Percentiles rank a stretch among this genome's conserved stretches.
These are phyloP conservation scores for Lomentospora prolificans DNA, from an alignment of 2,329 filamentous ascomycete genomes.

Conservation along the genomic window DNA sequence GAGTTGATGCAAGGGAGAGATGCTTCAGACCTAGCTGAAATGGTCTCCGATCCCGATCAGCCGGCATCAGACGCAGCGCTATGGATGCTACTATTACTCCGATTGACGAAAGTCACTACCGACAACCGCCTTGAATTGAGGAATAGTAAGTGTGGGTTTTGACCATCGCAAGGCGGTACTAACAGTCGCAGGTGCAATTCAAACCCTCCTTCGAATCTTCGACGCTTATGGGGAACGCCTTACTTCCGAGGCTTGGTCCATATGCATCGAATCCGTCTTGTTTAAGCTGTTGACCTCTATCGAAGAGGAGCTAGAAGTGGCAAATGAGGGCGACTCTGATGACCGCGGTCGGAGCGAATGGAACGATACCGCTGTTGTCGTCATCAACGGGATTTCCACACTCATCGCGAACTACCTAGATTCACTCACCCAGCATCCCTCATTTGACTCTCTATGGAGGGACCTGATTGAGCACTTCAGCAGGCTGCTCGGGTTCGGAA, in stretches of 20 bases:
- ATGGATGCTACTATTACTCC: slow-evolving; percentile 67
- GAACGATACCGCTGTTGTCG: slow-evolving; percentile 65
- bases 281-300: slow-evolving; percentile 68
- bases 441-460: slow-evolving; percentile 67
- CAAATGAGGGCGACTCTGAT: slow-evolving; percentile 25
- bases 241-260: slow-evolving; percentile 67
- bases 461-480: slow-evolving; percentile 62
- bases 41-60: slow-evolving; percentile 49
- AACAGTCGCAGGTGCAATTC: slow-evolving; percentile 55
- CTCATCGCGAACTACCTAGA: slow-evolving; percentile 70
- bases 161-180: background rate
- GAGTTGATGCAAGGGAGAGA: slow-evolving; percentile 43
- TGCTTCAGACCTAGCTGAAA: slow-evolving; percentile 39
- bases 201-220: slow-evolving; percentile 83
- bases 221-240: slow-evolving; percentile 82
- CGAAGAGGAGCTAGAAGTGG: slow-evolving; percentile 40
- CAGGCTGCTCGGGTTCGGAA: slow-evolving; percentile 48
- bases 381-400: slow-evolving; percentile 62
- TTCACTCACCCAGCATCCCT: slow-evolving; percentile 53
- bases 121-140: slow-evolving; percentile 66
- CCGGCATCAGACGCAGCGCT: slow-evolving; percentile 59
- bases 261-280: slow-evolving; percentile 71
- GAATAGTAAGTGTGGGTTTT: slow-evolving; percentile 44
- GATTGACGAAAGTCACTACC: slow-evolving; percentile 60
- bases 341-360: slow-evolving; percentile 45